Evolutionary conservation across 1,139 yeast species (phyloP).

Genomic region (Debaryomycetaceae sp.): DNA sequence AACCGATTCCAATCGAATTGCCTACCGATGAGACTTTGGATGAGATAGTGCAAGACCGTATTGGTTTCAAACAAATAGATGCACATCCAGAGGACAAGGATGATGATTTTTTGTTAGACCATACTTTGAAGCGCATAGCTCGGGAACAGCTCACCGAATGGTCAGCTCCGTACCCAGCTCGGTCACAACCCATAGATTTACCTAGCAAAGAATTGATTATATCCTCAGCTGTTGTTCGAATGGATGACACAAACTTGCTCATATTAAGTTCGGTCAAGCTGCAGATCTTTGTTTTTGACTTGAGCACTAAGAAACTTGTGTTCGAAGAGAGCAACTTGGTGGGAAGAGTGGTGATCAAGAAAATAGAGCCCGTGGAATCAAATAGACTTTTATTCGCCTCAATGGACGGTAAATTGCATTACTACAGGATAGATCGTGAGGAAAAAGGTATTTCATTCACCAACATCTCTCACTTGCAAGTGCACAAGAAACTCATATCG

Average conservation of each 20-base stretch:
- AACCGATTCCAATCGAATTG: slow-evolving; percentile 19
- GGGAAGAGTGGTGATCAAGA: slow-evolving; percentile 34
- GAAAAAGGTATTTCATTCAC: slow-evolving; percentile 6
- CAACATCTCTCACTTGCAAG: slow-evolving; percentile 13
- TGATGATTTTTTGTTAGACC: slow-evolving; percentile 9
- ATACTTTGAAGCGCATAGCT: slow-evolving; percentile 9
- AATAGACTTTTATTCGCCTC: slow-evolving; percentile 27
- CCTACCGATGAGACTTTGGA: slow-evolving; percentile 43
- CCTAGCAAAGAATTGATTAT: slow-evolving; percentile 20
- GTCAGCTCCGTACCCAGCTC: slow-evolving; percentile 31
- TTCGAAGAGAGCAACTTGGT: slow-evolving; percentile 10
- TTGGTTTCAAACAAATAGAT: slow-evolving; percentile 25
- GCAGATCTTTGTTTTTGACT: slow-evolving; percentile 18
- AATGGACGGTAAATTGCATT: slow-evolving; percentile 34
- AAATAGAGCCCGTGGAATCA: slow-evolving; percentile 18
- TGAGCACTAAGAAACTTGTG: slow-evolving; percentile 10
- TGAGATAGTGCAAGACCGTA: slow-evolving; percentile 51
- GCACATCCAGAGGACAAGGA: slow-evolving; percentile 9
- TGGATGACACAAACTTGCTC: slow-evolving; percentile 9
- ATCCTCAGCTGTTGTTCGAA: slow-evolving; percentile 15
- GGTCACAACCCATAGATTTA: slow-evolving; percentile 5
- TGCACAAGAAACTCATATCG: slow-evolving; percentile 31
- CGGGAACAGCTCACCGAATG: slow-evolving; percentile 29
- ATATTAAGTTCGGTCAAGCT: slow-evolving; percentile 26
- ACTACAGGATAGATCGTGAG: slow-evolving; percentile 12